These are phyloP conservation scores for Ophiosphaerella korrae DNA, from an alignment of 2,329 filamentous ascomycete species.

Conservation along the genomic window DNA sequence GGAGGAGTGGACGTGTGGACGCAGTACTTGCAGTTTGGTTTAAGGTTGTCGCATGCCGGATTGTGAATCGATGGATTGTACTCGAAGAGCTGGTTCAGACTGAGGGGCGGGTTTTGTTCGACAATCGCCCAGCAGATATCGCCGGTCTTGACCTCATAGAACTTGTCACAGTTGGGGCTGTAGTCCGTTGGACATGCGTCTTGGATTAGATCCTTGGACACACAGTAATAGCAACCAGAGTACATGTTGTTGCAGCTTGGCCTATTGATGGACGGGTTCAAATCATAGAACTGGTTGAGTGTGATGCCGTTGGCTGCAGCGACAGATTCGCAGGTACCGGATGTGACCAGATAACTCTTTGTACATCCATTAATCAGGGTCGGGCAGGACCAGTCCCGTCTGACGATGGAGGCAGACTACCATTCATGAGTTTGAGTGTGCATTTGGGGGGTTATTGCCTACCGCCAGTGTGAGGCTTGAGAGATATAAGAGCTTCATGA, in stretches of 20 bases:
- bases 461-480: too few relatives aligned
- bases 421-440: background rate
- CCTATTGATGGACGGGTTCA: slow-evolving; percentile 6
- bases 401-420: background rate
- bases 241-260: slow-evolving; percentile 3
- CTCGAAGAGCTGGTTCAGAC: background rate
- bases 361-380: background rate
- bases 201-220: background rate
- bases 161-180: slow-evolving; percentile 1
- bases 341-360: background rate
- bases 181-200: slow-evolving; percentile 3
- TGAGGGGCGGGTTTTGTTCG: background rate
- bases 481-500: too few relatives aligned
- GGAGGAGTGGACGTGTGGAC: background rate
- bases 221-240: slow-evolving; percentile 3
- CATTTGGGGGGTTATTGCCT: too few relatives aligned
- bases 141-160: slow-evolving; percentile 1
- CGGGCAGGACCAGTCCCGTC: background rate
- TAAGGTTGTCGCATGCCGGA: slow-evolving; percentile 4
- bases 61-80: slow-evolving; percentile 3
- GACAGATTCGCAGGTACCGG: background rate
- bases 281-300: background rate
- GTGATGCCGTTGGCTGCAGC: slow-evolving; percentile 1
- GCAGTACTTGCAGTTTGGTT: slow-evolving; percentile 5
- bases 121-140: slow-evolving; percentile 3